Evolutionary conservation across 106 monocot genomes (phyloP), one percentile per base, ranked within the genome.

Genomic region (Cymbidium sinense): DNA sequence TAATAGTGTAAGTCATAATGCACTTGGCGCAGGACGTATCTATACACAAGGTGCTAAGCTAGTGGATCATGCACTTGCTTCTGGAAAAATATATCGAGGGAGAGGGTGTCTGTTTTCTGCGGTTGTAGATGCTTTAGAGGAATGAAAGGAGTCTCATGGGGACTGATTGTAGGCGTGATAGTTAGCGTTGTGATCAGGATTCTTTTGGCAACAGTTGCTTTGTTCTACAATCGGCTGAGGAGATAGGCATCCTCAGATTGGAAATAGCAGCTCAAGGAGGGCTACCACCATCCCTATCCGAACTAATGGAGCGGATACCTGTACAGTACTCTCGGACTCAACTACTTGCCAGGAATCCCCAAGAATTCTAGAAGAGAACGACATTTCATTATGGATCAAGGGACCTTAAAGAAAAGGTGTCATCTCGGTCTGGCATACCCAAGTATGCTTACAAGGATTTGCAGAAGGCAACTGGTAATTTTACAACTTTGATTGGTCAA

Each of bases 401-500:
- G 82, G 82, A 64, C 75, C 43, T 35, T 84, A 78, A 79, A 82
- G 80, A 80, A 91, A 78, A 75, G 82, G 73, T 73, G 71, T 81
- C 5, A 36, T 88, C 18, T 82, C 91, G 21, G 28, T 88, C 91
- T 61, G 91, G 91, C 67, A 76, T 91, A 70, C 91, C 79, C 27
- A 91, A 86, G 73, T 88, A 91, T 75, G 80, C 78, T 55, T 91
- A 84, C 85, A 99, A 94, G 86, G 98, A 99, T 78, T 73, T 99
- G 78, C 90, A 94, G 78, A 99, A 92, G 75, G 98, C 92, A 62
- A 99, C 98, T 50, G 21, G 81, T 62, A 92, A 94, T 80, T 99
- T 99, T 84, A 99, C 98, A 52, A 90, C 94, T 62, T 70, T 89
- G 41, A 84, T 98, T 30, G 98, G 98, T 83, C 87, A 99, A 54